Evolutionary conservation across 2,329 filamentous ascomycete genomes (phyloP).

Genomic region (Botrytis deweyae): DNA sequence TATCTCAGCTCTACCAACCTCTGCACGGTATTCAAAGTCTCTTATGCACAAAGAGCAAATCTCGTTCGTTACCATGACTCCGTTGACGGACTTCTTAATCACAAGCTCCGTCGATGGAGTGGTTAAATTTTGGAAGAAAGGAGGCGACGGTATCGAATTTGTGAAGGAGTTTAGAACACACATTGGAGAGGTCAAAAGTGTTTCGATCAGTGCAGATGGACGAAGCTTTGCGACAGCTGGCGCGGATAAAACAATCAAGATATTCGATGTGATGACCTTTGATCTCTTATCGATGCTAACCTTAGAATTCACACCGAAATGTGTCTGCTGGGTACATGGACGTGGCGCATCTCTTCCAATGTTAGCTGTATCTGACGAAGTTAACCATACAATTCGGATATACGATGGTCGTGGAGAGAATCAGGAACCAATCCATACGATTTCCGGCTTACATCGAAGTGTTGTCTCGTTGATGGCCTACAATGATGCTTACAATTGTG

Average conservation of each 20-base stretch:
- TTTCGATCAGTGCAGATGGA: conserved; percentile 85
- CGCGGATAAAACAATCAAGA: conserved; percentile 73
- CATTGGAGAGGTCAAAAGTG: conserved; percentile 76
- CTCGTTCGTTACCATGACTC: conserved; percentile 83
- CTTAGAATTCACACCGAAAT: conserved; percentile 72
- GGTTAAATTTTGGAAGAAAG: conserved; percentile 99
- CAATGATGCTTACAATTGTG: conserved; percentile 86
- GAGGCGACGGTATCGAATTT: conserved; percentile 86
- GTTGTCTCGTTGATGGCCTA: conserved; percentile 84
- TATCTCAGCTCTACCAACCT: conserved; percentile 80
- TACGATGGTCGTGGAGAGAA: conserved; percentile 90
- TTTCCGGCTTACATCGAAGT: conserved; percentile 76
- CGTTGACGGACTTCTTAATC: conserved; percentile 89
- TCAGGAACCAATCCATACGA: conserved; percentile 69
- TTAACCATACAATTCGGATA: conserved; percentile 70
- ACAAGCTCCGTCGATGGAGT: conserved; percentile 93
- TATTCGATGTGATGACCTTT: conserved; percentile 81
- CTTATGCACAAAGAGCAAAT: conserved; percentile 98
- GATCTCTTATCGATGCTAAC: conserved; percentile 80
- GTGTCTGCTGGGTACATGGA: conserved; percentile 88
- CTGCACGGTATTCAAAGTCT: conserved; percentile 84
- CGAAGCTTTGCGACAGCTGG: conserved; percentile 91
- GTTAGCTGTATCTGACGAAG: conserved; percentile 77
- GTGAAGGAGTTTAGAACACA: conserved; percentile 98
- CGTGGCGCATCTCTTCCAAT: conserved; percentile 85